Percentiles rank a stretch among this genome's conserved stretches.
Evolutionary conservation across 371 early-diverging fungal species (phyloP).

Genomic region (Funneliformis caledonium): DNA sequence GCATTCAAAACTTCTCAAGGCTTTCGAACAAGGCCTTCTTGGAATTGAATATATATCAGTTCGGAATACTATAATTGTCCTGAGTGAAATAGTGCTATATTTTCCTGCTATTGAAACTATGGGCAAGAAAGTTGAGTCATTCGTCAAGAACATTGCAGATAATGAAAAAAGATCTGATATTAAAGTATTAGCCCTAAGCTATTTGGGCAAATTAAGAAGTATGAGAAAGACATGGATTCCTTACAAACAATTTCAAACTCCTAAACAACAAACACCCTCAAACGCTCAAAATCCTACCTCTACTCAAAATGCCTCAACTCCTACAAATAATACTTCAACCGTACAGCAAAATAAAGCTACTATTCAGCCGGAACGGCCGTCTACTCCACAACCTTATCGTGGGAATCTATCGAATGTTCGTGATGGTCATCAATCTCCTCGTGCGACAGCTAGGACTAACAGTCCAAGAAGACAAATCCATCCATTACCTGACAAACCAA

Average conservation of each 20-base stretch:
- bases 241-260: conserved; percentile 9
- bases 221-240: conserved; percentile 22
- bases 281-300: background rate
- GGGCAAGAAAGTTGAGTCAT: conserved; percentile 1
- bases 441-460: background rate
- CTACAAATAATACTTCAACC: background rate
- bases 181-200: conserved; percentile 15
- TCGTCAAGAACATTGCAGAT: background rate
- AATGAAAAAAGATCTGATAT: conserved; percentile 32
- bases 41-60: conserved; percentile 73
- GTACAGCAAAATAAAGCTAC: background rate
- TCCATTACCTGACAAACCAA: conserved; percentile 28
- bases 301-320: background rate
- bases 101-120: conserved; percentile 56
- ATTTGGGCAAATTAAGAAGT: conserved; percentile 4
- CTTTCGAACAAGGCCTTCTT: conserved; percentile 51
- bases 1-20: conserved; percentile 48
- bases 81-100: conserved; percentile 64
- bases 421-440: background rate
- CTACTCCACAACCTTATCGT: background rate
- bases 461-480: conserved; percentile 35
- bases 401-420: background rate
- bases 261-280: conserved; percentile 7
- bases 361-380: background rate
- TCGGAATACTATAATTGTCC: conserved; percentile 74